Base-by-base conservation (phyloP, 2,329 filamentous ascomycete species). In the Fusarium compactum region DNA sequence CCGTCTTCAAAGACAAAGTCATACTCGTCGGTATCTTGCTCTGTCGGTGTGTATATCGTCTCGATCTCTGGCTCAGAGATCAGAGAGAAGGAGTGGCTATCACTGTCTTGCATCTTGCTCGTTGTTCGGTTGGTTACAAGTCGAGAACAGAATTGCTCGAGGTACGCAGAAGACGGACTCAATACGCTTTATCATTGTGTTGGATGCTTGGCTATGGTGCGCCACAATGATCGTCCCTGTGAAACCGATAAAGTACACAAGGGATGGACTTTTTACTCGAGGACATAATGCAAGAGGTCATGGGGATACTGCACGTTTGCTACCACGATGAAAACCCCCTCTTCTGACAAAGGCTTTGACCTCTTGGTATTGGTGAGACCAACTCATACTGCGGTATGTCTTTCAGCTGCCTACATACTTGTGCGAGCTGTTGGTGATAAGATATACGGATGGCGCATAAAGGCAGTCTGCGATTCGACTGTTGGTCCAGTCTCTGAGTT, bases 1-100 rank as follows among this genome's bases (percentile, higher is more conserved):
- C 72, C 65, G 46, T 72, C 71, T 51, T 67, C 67, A 55, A 71
- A 70, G 32, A 78, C 58, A 29, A 77, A 69, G 38, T 79, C 76
- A 57, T 77, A 75, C 53, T 78, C 77, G 43, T 78, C 76, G 5
- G 74, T 71, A 22, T 75, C 74, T 48, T 76, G 73, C 27, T 78
- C 77, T 9, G 71, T 74, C 14, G 71, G 75, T 30, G 73, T 66
- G 52, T 69, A 69, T 54, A 71, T 56, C 12, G 69, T 71, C 51
- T 75, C 74, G n/a, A 70, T 55, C 40, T 67, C 77, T 20, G 67
- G 60, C 44, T 74, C 76, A 50, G 77, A 80, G n/a, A 75, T 58
- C 41, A 78, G 56, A 25, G 78, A 80, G 58, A 76, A 77, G 54
- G 76, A 78, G 43, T 57, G 65, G 32, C 72, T 66, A 51, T 75